phyloP scores from a whole-genome alignment of 495 filamentous ascomycete genomes.

The Penicillium cataractarum region DNA sequence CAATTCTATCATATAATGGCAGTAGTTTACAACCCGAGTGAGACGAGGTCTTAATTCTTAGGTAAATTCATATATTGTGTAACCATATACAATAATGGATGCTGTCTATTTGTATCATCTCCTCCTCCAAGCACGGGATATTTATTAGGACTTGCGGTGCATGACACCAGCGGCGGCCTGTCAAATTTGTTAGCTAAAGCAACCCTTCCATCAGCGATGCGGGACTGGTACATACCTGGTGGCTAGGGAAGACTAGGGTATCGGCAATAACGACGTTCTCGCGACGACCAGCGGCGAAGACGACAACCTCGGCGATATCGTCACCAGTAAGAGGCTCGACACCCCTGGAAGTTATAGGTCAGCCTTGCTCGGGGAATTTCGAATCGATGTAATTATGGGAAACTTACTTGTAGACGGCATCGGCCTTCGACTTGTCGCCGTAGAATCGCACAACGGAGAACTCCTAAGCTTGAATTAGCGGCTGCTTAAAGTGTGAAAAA shows the following conservation, averaged over 20 bases:
- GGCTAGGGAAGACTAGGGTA: slow-evolving; percentile 86
- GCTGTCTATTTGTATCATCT: slow-evolving; percentile 16
- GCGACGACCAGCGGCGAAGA: slow-evolving; percentile 83
- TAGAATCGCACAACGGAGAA: slow-evolving; percentile 93
- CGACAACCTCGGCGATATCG: slow-evolving; percentile 92
- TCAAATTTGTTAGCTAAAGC: slow-evolving; percentile 1
- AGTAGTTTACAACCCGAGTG: background rate
- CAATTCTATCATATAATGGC: slow-evolving; percentile 6
- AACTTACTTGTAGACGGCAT: slow-evolving; percentile 89
- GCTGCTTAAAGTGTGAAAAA: background rate
- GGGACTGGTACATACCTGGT: slow-evolving; percentile 66
- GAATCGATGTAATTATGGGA: background rate
- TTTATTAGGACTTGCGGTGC: slow-evolving; percentile 32
- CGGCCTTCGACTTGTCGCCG: slow-evolving; percentile 92
- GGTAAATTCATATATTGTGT: slow-evolving; percentile 11
- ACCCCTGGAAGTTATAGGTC: slow-evolving; percentile 53
- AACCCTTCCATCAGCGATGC: background rate
- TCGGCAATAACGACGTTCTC: slow-evolving; percentile 98
- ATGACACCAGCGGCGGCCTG: slow-evolving; percentile 30
- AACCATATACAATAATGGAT: slow-evolving; percentile 14
- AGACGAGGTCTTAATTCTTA: background rate
- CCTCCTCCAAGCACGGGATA: background rate
- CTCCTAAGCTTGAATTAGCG: slow-evolving; percentile 55
- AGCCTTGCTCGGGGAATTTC: background rate
- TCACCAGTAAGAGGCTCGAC: slow-evolving; percentile 91